A percentile compares a stretch with the other conserved stretches of the same genome.
Evolutionary conservation across 73 alveolate genomes (phyloP).

Genomic region (Paramecium tetraurelia): DNA sequence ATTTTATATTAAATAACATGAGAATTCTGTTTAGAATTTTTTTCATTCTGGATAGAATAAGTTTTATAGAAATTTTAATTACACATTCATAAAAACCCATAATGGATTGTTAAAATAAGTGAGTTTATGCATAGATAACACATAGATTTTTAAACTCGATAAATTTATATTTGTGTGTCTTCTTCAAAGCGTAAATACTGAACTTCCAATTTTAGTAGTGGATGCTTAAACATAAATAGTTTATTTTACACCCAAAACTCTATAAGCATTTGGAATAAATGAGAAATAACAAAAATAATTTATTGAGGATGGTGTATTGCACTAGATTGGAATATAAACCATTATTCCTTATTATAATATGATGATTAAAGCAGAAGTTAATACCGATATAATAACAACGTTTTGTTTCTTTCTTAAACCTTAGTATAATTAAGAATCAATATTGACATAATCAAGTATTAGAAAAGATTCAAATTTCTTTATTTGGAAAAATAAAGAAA

Average conservation of each 20-base stretch:
- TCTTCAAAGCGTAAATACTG: not conserved
- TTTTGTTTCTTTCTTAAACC: not conserved
- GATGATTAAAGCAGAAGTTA: not conserved
- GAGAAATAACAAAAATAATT: not conserved
- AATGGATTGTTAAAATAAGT: not conserved
- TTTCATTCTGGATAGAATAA: not conserved
- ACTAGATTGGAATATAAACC: not conserved
- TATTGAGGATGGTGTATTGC: not conserved
- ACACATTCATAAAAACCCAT: not conserved
- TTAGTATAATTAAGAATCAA: not conserved
- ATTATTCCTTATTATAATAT: not conserved
- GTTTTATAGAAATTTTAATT: not conserved
- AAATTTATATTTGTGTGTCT: not conserved
- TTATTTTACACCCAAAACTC: not conserved
- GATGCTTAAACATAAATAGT: not conserved
- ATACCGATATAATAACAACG: not conserved
- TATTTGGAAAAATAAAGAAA: not conserved
- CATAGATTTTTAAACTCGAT: not conserved
- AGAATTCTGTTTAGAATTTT: not conserved
- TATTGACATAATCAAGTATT: not conserved
- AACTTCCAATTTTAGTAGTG: not conserved
- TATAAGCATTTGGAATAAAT: not conserved
- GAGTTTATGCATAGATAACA: not conserved
- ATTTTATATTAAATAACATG: not conserved
- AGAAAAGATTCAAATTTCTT: not conserved